These are phyloP conservation scores for Cryptococcus hybrid DNA, from an alignment of 1,284 basidiomycete genomes.

Conservation along the genomic window DNA sequence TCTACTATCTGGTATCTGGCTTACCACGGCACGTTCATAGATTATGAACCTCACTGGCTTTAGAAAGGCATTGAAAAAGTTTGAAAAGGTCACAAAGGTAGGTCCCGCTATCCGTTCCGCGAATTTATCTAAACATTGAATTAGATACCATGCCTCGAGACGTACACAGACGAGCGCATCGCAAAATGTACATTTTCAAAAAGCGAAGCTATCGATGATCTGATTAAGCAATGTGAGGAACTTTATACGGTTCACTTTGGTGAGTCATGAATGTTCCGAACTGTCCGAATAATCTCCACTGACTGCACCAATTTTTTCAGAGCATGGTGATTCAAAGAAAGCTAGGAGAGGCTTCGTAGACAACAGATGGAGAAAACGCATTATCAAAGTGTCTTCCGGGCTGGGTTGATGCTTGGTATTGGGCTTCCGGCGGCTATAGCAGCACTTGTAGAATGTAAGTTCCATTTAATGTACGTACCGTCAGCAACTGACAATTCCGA, in stretches of 20 bases:
- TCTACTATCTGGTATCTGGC: not conserved
- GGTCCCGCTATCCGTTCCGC: slow-evolving; percentile 9
- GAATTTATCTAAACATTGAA: not conserved
- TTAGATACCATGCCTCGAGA: slow-evolving; percentile 56
- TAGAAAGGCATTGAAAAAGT: slow-evolving; percentile 89
- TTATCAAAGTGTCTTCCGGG: slow-evolving; percentile 71
- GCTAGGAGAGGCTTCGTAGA: slow-evolving; percentile 69
- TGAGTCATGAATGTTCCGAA: slow-evolving; percentile 45
- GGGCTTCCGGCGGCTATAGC: slow-evolving; percentile 70
- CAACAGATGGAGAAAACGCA: slow-evolving; percentile 62
- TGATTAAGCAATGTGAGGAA: slow-evolving; percentile 72
- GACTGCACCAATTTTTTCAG: slow-evolving; percentile 49
- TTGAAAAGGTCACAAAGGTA: slow-evolving; percentile 78
- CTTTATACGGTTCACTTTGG: slow-evolving; percentile 72
- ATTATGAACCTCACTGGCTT: slow-evolving; percentile 87
- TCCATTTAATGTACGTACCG: not conserved
- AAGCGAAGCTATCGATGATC: slow-evolving; percentile 60
- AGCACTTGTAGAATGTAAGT: slow-evolving; percentile 68
- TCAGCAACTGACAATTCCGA: slow-evolving; percentile 30
- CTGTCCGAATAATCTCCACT: not conserved
- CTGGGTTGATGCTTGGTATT: slow-evolving; percentile 73
- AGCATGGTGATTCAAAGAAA: slow-evolving; percentile 76
- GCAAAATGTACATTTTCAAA: slow-evolving; percentile 50
- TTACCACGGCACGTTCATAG: slow-evolving; percentile 47
- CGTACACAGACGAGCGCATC: slow-evolving; percentile 75